phyloP scores from a whole-genome alignment of 1,139 yeast species.

The Kodamaea alishanica region DNA sequence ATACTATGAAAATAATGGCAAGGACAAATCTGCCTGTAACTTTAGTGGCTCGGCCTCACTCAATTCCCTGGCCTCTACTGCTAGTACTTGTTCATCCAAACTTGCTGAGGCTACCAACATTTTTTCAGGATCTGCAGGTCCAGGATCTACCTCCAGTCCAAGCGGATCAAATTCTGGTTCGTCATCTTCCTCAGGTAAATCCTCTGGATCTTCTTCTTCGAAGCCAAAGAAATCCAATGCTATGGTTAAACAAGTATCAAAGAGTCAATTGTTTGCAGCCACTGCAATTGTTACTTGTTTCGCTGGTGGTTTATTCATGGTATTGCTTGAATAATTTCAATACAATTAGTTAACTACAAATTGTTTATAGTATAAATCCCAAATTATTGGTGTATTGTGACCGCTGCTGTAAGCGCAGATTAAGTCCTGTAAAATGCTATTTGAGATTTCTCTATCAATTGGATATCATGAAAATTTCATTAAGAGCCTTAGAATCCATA shows the following conservation, averaged over 20 bases:
- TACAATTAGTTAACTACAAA: not conserved
- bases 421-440: no score
- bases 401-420: no score
- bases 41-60: conserved; percentile 41
- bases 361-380: not conserved
- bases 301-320: conserved; percentile 37
- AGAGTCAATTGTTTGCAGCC: conserved; percentile 30
- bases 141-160: conserved; percentile 18
- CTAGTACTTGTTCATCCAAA: conserved; percentile 31
- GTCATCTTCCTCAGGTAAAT: conserved; percentile 22
- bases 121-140: conserved; percentile 13
- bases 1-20: conserved; percentile 34
- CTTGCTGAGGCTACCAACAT: conserved; percentile 20
- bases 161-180: conserved; percentile 13
- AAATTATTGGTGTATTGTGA: not conserved
- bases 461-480: conserved; percentile 87
- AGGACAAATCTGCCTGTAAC: conserved; percentile 34
- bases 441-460: conserved; percentile 14
- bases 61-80: conserved; percentile 24
- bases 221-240: conserved; percentile 22
- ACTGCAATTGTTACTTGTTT: conserved; percentile 33
- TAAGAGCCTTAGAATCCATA: conserved; percentile 80
- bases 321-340: conserved; percentile 24
- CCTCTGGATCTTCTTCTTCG: conserved; percentile 20
- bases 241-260: conserved; percentile 24